Percentiles rank a stretch among this genome's conserved stretches.
These are phyloP conservation scores for Rhamnella rubrinervis DNA, from an alignment of 331 rosid genomes.

Conservation along the genomic window DNA sequence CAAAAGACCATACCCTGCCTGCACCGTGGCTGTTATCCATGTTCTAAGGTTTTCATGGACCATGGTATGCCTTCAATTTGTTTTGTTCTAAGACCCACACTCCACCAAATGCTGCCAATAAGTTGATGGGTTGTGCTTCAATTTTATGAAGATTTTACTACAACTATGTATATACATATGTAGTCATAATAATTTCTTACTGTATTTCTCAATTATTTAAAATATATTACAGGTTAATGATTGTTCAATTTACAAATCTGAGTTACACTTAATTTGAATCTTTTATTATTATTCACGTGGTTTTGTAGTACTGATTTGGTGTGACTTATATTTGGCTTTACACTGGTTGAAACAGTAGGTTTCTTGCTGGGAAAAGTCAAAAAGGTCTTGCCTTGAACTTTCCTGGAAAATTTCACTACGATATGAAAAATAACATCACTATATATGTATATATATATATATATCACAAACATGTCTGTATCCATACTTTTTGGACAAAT, in stretches of 20 bases:
- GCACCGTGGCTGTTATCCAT: conserved; percentile 21
- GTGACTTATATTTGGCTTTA: neutral
- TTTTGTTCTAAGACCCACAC: conserved; percentile 18
- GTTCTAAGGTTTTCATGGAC: conserved; percentile 22
- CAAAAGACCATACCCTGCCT: conserved; percentile 19
- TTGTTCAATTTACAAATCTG: no score
- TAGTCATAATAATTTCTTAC: no score
- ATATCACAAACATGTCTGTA: neutral
- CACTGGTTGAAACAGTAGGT: conserved; percentile 4
- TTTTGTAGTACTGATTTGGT: neutral
- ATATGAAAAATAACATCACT: neutral
- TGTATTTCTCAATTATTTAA: no score
- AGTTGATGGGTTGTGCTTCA: neutral
- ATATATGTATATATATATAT: neutral
- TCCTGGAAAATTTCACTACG: neutral
- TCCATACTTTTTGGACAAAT: neutral
- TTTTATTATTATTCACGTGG: no score
- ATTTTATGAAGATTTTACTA: conserved; percentile 5
- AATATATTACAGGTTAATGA: no score
- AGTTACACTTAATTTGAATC: no score
- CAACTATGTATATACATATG: neutral
- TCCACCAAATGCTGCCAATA: conserved; percentile 7
- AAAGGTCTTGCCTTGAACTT: neutral
- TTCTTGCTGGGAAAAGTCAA: conserved; percentile 19
- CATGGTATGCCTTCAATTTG: conserved; percentile 20